Evolutionary conservation across 352 stramenopile genomes (phyloP), one percentile per base, ranked within the genome.

Genomic region (Phytophthora palmivora): DNA sequence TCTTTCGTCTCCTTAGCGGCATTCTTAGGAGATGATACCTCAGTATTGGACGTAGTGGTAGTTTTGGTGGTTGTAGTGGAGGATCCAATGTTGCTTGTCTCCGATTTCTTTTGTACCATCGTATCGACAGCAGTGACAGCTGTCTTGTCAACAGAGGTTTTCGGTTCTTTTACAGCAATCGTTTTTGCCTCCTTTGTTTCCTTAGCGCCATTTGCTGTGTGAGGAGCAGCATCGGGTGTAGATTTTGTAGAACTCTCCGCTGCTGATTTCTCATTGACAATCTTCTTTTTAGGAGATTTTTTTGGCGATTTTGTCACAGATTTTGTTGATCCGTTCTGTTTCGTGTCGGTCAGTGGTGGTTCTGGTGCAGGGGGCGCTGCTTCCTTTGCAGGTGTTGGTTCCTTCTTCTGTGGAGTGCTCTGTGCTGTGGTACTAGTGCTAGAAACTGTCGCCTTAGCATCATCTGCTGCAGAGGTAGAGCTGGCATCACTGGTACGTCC

Each of bases 351-450:
- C 47, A 55, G 41, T 39, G 36, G 15, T 6, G 39, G 32, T 14
- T 49, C 50, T 1, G 57, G 48, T 11, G 36, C 46, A 16, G 42
- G 47, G 19, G 48, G 41, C 6, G 46, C 22, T 49, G 26, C 18
- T 47, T 58, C 43, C 39, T 56, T 60, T 1, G 24, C 16, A 30
- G 51, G 32, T 3, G 63, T 58, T n/a, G 41, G 10, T 30, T 74
- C 55, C 21, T 78, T 73, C 55, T 73, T 74, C 32, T 74, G 69
- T 59, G 64, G 60, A 3, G 65, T 78, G 18, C 60, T 74, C 47
- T 78, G 60, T 14, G 61, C 56, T 61, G 64, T 62, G 26, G 56
- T 51, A 32, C 38, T 72, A 21, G 48, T 62, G 16, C 57, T 74
- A n/a, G 43, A 53, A 28, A 58, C 11, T 30, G 55, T 44, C 6